Conservation (phyloP, 352 stramenopile species). For the Chrysophaeum taylorii region DNA sequence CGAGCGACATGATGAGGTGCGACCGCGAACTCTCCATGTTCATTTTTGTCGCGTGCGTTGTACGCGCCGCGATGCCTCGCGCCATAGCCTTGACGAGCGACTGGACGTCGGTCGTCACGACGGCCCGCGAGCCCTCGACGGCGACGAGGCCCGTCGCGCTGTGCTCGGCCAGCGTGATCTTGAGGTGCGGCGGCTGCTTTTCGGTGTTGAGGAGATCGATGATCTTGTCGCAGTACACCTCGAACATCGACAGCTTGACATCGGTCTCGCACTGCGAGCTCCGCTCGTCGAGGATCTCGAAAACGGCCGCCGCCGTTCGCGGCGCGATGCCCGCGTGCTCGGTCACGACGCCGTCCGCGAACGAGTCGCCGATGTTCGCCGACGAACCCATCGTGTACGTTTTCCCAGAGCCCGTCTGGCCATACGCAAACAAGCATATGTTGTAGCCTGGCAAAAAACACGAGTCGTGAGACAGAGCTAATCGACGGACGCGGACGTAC, state of each 20-base stretch:
- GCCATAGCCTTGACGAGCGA: constrained; percentile 11
- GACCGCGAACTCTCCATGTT: constrained; percentile 47
- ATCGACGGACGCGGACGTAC: constrained; percentile 38
- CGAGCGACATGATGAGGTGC: constrained; percentile 45
- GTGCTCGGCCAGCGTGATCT: constrained; percentile 53
- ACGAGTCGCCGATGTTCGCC: neutral
- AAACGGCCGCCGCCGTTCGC: constrained; percentile 44
- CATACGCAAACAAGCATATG: constrained; percentile 36
- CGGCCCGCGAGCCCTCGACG: constrained; percentile 39
- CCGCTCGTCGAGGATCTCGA: constrained; percentile 42
- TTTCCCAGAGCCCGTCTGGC: constrained; percentile 45
- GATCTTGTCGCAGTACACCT: constrained; percentile 57
- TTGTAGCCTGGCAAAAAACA: constrained; percentile 20
- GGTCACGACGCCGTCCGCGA: constrained; percentile 33
- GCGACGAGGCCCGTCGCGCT: constrained; percentile 44
- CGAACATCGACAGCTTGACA: constrained; percentile 49
- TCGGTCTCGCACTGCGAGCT: constrained; percentile 34
- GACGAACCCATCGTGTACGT: constrained; percentile 46
- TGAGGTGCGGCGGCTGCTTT: constrained; percentile 26
- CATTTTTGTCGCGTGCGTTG: constrained; percentile 50
- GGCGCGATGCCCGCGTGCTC: constrained; percentile 40
- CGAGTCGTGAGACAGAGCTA: neutral
- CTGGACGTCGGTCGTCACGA: constrained; percentile 10
- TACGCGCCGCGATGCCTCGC: constrained; percentile 25
- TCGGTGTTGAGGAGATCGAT: constrained; percentile 42